These are phyloP conservation scores for Neurospora cerealis DNA, from an alignment of 495 filamentous ascomycete genomes.

Conservation along the genomic window DNA sequence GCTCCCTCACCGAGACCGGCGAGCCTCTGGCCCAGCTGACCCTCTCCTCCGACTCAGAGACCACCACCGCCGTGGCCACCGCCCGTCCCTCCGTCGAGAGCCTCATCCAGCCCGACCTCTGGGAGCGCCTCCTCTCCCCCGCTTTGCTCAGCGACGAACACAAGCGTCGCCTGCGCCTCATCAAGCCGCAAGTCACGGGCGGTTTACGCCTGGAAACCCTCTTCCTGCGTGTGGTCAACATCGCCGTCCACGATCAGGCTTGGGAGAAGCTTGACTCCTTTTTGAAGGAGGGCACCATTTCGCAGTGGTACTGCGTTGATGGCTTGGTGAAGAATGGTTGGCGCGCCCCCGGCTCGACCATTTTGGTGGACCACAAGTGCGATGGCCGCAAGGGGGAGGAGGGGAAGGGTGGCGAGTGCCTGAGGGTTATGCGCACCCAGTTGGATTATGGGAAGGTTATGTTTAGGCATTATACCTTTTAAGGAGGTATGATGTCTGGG, in stretches of 20 bases:
- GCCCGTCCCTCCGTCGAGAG: background rate
- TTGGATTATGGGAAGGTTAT: background rate
- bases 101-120: background rate
- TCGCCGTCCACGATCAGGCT: background rate
- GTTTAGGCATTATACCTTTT: background rate
- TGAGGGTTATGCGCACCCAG: background rate
- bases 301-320: background rate
- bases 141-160: background rate
- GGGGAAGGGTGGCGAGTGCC: background rate
- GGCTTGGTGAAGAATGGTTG: background rate
- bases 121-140: background rate
- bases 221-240: background rate
- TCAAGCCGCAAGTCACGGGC: background rate
- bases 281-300: background rate
- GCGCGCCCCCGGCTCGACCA: background rate
- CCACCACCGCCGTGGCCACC: background rate
- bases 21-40: background rate
- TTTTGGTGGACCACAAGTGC: background rate
- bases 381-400: background rate
- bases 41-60: background rate
- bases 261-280: background rate
- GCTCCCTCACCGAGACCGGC: background rate
- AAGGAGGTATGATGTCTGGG: background rate
- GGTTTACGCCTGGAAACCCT: background rate
- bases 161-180: background rate